These are phyloP conservation scores for Ogataea wickerhamii DNA, from an alignment of 805 yeast genomes.

Conservation along the genomic window DNA sequence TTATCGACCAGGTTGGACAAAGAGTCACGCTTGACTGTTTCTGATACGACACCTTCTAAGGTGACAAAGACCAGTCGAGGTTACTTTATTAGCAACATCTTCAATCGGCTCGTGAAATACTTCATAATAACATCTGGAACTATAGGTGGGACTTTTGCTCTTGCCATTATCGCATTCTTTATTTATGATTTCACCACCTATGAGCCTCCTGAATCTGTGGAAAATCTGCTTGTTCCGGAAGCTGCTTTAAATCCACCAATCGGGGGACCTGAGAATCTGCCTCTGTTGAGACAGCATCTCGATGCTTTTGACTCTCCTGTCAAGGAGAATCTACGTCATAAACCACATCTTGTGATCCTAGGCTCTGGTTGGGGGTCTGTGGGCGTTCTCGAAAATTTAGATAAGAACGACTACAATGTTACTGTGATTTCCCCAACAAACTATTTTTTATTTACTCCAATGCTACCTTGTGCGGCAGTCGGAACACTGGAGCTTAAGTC, in stretches of 20 bases:
- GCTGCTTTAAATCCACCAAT: slow-evolving; percentile 50
- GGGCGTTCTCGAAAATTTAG: slow-evolving; percentile 49
- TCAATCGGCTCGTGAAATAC: slow-evolving; percentile 34
- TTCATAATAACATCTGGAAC: slow-evolving; percentile 40
- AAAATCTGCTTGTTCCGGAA: slow-evolving; percentile 46
- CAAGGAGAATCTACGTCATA: slow-evolving; percentile 43
- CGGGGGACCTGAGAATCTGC: slow-evolving; percentile 73
- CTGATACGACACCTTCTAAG: no score
- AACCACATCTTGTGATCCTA: slow-evolving; percentile 56
- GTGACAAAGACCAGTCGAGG: no score
- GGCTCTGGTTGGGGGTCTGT: slow-evolving; percentile 77
- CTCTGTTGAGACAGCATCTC: slow-evolving; percentile 51
- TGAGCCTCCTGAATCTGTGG: slow-evolving; percentile 37
- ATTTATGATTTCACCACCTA: slow-evolving; percentile 68
- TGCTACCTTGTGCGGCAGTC: slow-evolving; percentile 67
- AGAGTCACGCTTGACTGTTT: no score
- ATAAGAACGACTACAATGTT: slow-evolving; percentile 55
- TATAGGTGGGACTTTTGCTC: slow-evolving; percentile 40
- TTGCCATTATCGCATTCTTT: slow-evolving; percentile 48
- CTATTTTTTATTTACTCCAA: slow-evolving; percentile 66
- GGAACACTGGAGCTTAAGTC: slow-evolving; percentile 67
- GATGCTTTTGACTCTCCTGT: slow-evolving; percentile 54
- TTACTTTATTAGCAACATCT: slow-evolving; percentile 20
- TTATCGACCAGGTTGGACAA: no score
- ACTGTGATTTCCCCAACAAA: slow-evolving; percentile 67